Base-by-base conservation (phyloP, 1,139 yeast species). In the Taphrina wiesneri region DNA sequence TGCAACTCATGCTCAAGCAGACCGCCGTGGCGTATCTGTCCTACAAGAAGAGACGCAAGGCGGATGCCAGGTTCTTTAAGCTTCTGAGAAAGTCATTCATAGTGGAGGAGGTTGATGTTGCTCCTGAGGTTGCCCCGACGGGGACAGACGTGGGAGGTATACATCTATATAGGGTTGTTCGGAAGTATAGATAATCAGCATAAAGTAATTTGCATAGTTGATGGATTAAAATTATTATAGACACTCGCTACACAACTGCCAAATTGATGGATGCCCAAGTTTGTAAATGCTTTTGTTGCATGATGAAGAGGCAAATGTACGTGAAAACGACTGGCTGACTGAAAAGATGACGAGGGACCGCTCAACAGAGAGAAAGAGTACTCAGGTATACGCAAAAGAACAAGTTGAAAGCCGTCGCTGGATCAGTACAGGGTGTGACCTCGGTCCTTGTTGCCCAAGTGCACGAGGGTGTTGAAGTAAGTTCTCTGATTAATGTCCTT, bases 21-120 rank as follows among this genome's bases (percentile, higher is more conserved):
- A 28, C n/a, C 26, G 52, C 49, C 15, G 57, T 51, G 23, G 57
- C 57, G 21, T 60, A 60, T 23, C 28, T 60, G 9, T 19, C 56
- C 39, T 60, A 60, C 28, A 60, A 60, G 41, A 60, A 60, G 41
- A 43, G 64, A 19, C 49, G 64, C n/a, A 28, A 36, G 15, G 64
- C 64, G 7, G 64, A 60, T 30, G 23, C 32, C 41, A 41, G 34
- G 28, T 60, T 60, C 34, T 53, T 49, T 36, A 36, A 41, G 17
- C 34, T 28, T 15, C 51, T 60, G 19, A 36, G 63, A 11, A 52
- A 52, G 56, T 9, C 7, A 19, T 52, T 52, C 34, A 11, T 21
- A 26, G 28, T 45, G n/a, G 9, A 21, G 15, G 28, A 45, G 21
- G 17, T 39, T 19, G 43, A 39, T 5, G 17, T 39, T 4, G 5